Base-by-base conservation (phyloP, 73 alveolate species). In the Diophrys sp. region DNA sequence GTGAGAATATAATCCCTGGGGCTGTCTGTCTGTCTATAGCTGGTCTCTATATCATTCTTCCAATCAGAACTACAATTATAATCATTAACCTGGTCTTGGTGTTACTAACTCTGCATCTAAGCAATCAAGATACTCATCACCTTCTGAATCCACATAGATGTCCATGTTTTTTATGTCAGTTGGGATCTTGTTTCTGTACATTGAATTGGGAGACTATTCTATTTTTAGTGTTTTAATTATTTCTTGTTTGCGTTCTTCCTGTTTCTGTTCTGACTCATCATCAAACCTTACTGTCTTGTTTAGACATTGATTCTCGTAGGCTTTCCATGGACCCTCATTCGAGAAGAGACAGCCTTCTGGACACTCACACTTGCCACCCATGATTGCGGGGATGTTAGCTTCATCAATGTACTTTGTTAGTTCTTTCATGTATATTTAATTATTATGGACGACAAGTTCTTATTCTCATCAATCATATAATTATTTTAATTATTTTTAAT, bases 351-450 rank as follows among this genome's bases (percentile, higher is more conserved):
- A 57, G n/a, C 90, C 91, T 33, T 77, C 88, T 55, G 89, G 82
- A 54, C 93, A 85, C n/a, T 72, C 26, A 79, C 93, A 85, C 66
- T 69, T 70, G 11, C 96, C 96, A 26, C 98, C 98, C 28, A 93
- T 32, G 87, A 91, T 82, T 25, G 71, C 80, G 5, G 97, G 97
- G 25, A 93, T 79, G 75, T 93, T 88, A 5, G 83, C 90, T 28
- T 87, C 87, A 54, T 83, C 95, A 25, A 91, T 90, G 54, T 83
- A 81, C 82, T 91, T 90, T 23, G 91, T 73, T 33, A 93, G 80
- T 74, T 91, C 89, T 66, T 93, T 89, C 76, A 88, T 70, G 73
- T 33, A 71, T n/a, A n/a, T n/a, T n/a, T n/a, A n/a, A n/a, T n/a
- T n/a, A n/a, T n/a, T n/a, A n/a, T n/a, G n/a, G n/a, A n/a, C n/a